A percentile compares a stretch with the other conserved stretches of the same genome.
Conservation (phyloP, 140 eudicot species). For the Ambrosia hybrid region DNA sequence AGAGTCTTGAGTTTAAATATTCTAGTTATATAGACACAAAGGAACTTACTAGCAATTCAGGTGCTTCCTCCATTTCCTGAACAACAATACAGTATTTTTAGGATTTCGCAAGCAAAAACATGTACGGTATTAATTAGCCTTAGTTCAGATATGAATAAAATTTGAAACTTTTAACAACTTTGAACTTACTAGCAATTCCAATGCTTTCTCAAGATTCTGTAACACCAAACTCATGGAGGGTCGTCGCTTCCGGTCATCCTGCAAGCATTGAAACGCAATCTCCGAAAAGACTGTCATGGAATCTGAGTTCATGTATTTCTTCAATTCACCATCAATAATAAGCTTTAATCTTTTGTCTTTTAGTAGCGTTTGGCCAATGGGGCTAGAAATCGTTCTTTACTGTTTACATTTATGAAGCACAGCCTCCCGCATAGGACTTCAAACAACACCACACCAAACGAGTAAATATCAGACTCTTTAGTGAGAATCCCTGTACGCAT, state of each 20-base stretch:
- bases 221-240: constrained; percentile 10
- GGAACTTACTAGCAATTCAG: neutral
- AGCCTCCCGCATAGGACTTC: no score
- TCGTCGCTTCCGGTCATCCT: neutral
- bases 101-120: neutral
- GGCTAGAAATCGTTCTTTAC: neutral
- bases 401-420: no score
- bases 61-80: neutral
- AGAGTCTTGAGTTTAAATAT: neutral
- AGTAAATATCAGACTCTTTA: constrained; percentile 6
- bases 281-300: neutral
- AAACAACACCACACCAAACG: constrained; percentile 7
- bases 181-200: no score
- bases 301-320: neutral
- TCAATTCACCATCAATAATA: neutral
- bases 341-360: neutral
- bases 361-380: neutral
- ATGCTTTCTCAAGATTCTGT: no score
- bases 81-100: neutral
- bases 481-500: neutral
- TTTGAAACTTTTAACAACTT: no score
- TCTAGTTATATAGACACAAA: neutral
- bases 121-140: no score
- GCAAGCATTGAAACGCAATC: constrained; percentile 6
- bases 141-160: no score